A percentile compares a stretch with the other conserved stretches of the same genome.
phyloP scores from a whole-genome alignment of 2,329 filamentous ascomycete genomes.

The Cryphonectria nitschkei region DNA sequence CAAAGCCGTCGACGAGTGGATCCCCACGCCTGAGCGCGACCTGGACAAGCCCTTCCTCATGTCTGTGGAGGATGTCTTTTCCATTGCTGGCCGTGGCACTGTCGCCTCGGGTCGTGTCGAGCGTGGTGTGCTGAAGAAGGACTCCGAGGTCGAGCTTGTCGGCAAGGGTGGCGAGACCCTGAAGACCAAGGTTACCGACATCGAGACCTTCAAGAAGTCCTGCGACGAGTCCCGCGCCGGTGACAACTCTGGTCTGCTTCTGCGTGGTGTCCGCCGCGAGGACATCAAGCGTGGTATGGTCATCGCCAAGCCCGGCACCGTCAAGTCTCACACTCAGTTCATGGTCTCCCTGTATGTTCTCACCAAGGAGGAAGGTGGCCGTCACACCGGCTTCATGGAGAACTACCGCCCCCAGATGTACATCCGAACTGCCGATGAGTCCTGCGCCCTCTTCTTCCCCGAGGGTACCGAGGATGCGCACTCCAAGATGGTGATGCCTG shows the following conservation, averaged over 20 bases:
- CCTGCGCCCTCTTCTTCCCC: conserved; percentile 80
- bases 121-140: conserved; percentile 91
- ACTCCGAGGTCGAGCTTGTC: conserved; percentile 91
- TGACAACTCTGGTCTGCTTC: conserved; percentile 96
- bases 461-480: conserved; percentile 75
- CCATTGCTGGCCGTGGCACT: conserved; percentile 90
- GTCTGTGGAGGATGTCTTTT: conserved; percentile 94
- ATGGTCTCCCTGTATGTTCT: conserved; percentile 95
- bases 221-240: conserved; percentile 95
- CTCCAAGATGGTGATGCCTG: conserved; percentile 90
- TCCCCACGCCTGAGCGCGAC: conserved; percentile 91
- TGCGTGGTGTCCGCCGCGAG: conserved; percentile 95
- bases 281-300: conserved; percentile 96
- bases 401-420: conserved; percentile 98
- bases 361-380: conserved; percentile 96
- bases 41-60: conserved; percentile 99
- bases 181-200: conserved; percentile 99
- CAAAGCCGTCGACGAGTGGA: conserved; percentile 89
- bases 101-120: conserved; percentile 97
- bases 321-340: conserved; percentile 90
- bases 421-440: conserved; percentile 87
- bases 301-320: conserved; percentile 77
- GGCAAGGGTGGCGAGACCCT: conserved; percentile 81
- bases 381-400: conserved; percentile 91
- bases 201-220: conserved; percentile 99